These are phyloP conservation scores for Lathyrus aphaca DNA, from an alignment of 306 rosid species.

Conservation along the genomic window DNA sequence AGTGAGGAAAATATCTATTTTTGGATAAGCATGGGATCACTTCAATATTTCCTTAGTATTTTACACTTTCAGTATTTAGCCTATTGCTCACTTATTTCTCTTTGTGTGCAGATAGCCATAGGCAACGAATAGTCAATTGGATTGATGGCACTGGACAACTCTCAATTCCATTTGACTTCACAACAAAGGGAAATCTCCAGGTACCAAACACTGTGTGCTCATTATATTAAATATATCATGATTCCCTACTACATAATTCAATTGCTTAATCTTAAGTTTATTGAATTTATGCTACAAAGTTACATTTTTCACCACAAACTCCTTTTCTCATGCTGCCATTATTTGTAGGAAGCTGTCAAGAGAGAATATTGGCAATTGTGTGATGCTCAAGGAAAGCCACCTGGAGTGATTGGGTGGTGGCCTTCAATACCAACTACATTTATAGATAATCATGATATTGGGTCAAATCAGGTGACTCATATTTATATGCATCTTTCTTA, in stretches of 20 bases:
- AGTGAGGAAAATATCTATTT: too few species aligned
- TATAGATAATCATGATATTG: constrained; percentile 88
- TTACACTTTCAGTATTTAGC: constrained; percentile 3
- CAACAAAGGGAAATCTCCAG: constrained; percentile 98
- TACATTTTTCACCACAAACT: not conserved
- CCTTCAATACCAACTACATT: constrained; percentile 87
- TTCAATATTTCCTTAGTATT: too few species aligned
- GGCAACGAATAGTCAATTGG: constrained; percentile 81
- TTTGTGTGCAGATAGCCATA: constrained; percentile 66
- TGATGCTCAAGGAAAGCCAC: constrained; percentile 85
- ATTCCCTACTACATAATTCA: not conserved
- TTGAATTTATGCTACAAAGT: constrained; percentile 17
- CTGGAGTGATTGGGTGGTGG: constrained; percentile 92
- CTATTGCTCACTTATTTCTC: constrained; percentile 3
- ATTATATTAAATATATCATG: not conserved
- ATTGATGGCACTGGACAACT: constrained; percentile 82
- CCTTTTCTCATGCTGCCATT: constrained; percentile 21
- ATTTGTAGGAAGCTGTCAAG: constrained; percentile 86
- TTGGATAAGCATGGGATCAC: too few species aligned
- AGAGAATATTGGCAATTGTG: constrained; percentile 80
- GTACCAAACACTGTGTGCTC: constrained; percentile 42
- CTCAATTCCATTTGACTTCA: constrained; percentile 91
- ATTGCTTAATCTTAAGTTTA: not conserved
- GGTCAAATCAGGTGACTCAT: constrained; percentile 82
- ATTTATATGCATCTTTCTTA: constrained; percentile 10